Evolutionary conservation across 345 rosid species (phyloP).

Genomic region (Capsella bursapastoris): DNA sequence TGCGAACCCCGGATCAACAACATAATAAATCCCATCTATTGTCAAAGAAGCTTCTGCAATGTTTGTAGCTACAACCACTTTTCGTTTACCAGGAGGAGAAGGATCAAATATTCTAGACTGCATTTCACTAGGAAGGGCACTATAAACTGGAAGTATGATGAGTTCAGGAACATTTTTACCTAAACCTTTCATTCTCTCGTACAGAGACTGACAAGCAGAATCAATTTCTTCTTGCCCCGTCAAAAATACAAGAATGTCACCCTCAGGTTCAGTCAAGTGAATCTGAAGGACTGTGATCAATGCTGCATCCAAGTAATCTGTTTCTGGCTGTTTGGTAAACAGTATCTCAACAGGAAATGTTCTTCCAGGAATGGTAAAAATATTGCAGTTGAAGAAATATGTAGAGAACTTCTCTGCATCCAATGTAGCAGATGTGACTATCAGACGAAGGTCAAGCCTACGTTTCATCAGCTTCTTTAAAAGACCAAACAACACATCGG

Average conservation of each 20-base stretch:
- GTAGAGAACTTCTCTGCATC: constrained; percentile 87
- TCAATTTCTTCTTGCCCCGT: constrained; percentile 92
- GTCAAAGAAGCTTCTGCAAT: constrained; percentile 87
- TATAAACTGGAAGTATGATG: constrained; percentile 79
- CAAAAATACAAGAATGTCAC: constrained; percentile 77
- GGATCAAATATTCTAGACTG: constrained; percentile 88
- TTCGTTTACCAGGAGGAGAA: constrained; percentile 80
- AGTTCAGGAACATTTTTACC: constrained; percentile 78
- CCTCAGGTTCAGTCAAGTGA: constrained; percentile 91
- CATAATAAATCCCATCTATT: constrained; percentile 79
- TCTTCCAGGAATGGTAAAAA: constrained; percentile 87
- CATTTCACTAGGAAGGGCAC: constrained; percentile 91
- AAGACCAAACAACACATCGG: constrained; percentile 83
- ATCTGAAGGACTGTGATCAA: constrained; percentile 76
- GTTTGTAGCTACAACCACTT: constrained; percentile 87
- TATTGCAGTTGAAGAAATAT: constrained; percentile 78
- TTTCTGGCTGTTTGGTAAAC: constrained; percentile 81
- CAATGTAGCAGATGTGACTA: constrained; percentile 81
- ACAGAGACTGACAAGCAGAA: constrained; percentile 75
- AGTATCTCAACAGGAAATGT: constrained; percentile 81
- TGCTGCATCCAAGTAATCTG: constrained; percentile 84
- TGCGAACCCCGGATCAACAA: constrained; percentile 87
- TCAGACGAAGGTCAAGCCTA: constrained; percentile 70
- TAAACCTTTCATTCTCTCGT: constrained; percentile 73
- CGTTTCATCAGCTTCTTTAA: constrained; percentile 73